These are phyloP conservation scores for Cyanidioschyzon merolae DNA, from an alignment of 23 red algal species.

Conservation along the genomic window DNA sequence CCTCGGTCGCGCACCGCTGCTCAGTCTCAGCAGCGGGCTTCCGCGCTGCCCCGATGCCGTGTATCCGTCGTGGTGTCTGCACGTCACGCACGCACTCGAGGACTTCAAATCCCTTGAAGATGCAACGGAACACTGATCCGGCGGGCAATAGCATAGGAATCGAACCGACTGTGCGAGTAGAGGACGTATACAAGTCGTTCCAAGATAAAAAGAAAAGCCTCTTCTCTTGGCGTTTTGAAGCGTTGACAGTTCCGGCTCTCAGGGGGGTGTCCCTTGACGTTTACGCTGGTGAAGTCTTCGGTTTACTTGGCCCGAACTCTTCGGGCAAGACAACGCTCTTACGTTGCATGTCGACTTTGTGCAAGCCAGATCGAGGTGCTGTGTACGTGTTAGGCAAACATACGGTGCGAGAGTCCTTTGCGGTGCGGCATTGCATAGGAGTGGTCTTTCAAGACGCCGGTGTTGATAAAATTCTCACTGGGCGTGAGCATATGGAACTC, in stretches of 20 bases:
- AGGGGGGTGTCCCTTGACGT: slow-evolving; percentile 52
- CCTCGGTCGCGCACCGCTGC: too few species aligned
- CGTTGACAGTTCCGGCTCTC: slow-evolving; percentile 18
- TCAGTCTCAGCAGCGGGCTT: too few species aligned
- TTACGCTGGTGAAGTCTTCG: slow-evolving; percentile 41
- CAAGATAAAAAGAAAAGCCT: not conserved
- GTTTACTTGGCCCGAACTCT: slow-evolving; percentile 72
- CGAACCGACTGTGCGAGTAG: not conserved
- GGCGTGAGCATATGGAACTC: slow-evolving; percentile 87
- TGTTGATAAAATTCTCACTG: slow-evolving; percentile 91
- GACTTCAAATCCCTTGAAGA: too few species aligned
- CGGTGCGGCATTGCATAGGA: slow-evolving; percentile 54
- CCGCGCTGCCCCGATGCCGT: too few species aligned
- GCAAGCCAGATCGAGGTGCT: slow-evolving; percentile 43
- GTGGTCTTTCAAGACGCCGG: slow-evolving; percentile 76
- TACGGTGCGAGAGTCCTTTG: slow-evolving; percentile 27
- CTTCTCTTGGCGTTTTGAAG: not conserved
- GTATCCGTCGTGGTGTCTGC: too few species aligned
- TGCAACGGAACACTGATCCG: too few species aligned
- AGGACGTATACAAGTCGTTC: not conserved
- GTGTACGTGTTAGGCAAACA: slow-evolving; percentile 64
- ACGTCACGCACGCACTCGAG: too few species aligned
- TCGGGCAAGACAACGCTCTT: slow-evolving; percentile 89
- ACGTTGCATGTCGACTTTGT: slow-evolving; percentile 55
- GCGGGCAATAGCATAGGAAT: too few species aligned